Conservation (phyloP, 306 rosid genomes). For the Gastrolobium villosum region DNA sequence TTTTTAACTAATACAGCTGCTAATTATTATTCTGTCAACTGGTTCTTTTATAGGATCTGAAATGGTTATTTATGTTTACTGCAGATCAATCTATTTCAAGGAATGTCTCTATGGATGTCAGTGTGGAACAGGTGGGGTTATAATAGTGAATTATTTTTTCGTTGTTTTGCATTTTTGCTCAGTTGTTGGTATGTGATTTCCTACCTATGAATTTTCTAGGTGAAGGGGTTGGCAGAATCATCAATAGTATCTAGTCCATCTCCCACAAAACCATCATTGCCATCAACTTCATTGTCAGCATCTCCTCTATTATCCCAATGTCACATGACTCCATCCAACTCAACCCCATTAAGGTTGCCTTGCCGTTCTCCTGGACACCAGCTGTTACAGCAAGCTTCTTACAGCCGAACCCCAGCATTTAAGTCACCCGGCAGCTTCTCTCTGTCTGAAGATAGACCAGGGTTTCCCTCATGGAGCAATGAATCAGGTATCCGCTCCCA, state of each 20-base stretch:
- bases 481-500: constrained; percentile 72
- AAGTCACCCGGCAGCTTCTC: constrained; percentile 73
- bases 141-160: background rate
- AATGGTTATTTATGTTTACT: constrained; percentile 38
- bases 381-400: constrained; percentile 69
- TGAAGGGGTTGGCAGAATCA: constrained; percentile 65
- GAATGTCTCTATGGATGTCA: constrained; percentile 72
- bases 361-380: constrained; percentile 78
- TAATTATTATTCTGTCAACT: constrained; percentile 20
- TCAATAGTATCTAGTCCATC: constrained; percentile 63
- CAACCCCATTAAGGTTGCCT: constrained; percentile 66
- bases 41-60: constrained; percentile 47
- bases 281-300: constrained; percentile 72
- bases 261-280: constrained; percentile 70
- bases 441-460: constrained; percentile 75
- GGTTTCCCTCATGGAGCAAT: constrained; percentile 74
- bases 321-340: constrained; percentile 64
- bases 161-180: background rate
- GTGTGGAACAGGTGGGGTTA: constrained; percentile 75
- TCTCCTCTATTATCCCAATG: constrained; percentile 77
- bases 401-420: constrained; percentile 60
- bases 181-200: constrained; percentile 22
- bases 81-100: constrained; percentile 79
- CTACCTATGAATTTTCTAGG: constrained; percentile 56
- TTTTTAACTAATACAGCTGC: constrained; percentile 16